Evolutionary conservation across 1,284 basidiomycete genomes (phyloP).

Genomic region (Ceratobasidium papillatum): DNA sequence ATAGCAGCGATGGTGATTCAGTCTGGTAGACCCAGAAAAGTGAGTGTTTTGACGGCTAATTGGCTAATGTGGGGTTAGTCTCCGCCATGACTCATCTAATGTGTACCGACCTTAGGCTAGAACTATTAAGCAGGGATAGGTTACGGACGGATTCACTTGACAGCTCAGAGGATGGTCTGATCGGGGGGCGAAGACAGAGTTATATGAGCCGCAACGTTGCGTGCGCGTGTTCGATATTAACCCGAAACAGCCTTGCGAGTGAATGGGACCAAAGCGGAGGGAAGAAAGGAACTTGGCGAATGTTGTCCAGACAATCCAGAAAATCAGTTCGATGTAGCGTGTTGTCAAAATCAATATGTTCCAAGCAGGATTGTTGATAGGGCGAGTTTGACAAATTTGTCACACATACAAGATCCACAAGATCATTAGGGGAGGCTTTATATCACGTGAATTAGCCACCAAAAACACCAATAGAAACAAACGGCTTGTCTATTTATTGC

Average conservation of each 20-base stretch:
- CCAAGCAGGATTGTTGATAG: not conserved
- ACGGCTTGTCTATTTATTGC: too few species aligned
- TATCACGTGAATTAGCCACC: not conserved
- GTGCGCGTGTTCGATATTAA: slow-evolving; percentile 5
- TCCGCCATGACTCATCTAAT: not conserved
- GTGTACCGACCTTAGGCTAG: not conserved
- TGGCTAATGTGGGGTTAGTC: not conserved
- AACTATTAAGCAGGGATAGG: not conserved
- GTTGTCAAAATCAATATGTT: not conserved
- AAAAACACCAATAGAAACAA: not conserved
- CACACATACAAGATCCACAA: not conserved
- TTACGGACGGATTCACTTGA: not conserved
- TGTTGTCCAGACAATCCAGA: not conserved
- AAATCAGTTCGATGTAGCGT: not conserved
- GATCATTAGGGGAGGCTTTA: not conserved
- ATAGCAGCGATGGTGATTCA: not conserved
- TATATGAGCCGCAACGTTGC: not conserved
- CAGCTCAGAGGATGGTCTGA: not conserved
- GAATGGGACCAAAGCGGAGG: not conserved
- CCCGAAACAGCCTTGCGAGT: not conserved
- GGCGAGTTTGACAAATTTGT: not conserved
- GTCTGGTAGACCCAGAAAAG: not conserved
- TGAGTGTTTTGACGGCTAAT: not conserved
- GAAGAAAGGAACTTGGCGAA: not conserved
- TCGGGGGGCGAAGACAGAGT: not conserved